Evolutionary conservation across 108 stramenopile species (phyloP), one percentile per base, ranked within the genome.

Genomic region (Schizochytrium sp.): DNA sequence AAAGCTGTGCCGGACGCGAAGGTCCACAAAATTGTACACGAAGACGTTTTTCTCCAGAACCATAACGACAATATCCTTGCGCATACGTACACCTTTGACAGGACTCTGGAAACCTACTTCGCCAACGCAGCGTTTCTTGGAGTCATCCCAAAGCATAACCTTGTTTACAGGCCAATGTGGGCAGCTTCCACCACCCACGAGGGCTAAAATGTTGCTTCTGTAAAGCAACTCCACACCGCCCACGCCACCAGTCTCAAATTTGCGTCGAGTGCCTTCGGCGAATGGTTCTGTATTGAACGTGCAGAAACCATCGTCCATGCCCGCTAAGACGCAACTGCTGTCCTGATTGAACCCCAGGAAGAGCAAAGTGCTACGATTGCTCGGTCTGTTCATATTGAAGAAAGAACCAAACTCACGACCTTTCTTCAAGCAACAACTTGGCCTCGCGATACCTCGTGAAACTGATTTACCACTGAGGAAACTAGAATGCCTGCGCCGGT

Each of bases 111-210:
- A 99, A 89, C 91, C 90, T 53, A 94, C 90, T 87, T 99, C 97
- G 12, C 99, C 98, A 89, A 99, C 96, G 72, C 96, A 96, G 53
- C 95, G 92, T 89, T 96, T 96, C 56, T 96, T 91, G 88, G 98
- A 97, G 93, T 99, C 99, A 87, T 99, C 99, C 96, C 98, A 99
- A 49, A 99, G 97, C 91, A 97, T 95, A 2, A 99, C 98, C 88
- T 98, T 98, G 90, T 98, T 97, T 15, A 97, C 96, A 40, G 98
- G 97, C 50, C 95, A 97, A 10, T 97, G 93, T 3, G 99, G 98
- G 45, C 95, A 93, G 46, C 92, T 59, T 0, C 97, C 97, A 17
- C 95, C 95, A 8, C 99, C 98, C 38, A 98, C 98, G 49, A 99
- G 93, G 12, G 98, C 98, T 88, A 99, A 94, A 5, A 99, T 92